These are phyloP conservation scores for Mortierella sp. DNA, from an alignment of 371 early-diverging fungal species.

Conservation along the genomic window DNA sequence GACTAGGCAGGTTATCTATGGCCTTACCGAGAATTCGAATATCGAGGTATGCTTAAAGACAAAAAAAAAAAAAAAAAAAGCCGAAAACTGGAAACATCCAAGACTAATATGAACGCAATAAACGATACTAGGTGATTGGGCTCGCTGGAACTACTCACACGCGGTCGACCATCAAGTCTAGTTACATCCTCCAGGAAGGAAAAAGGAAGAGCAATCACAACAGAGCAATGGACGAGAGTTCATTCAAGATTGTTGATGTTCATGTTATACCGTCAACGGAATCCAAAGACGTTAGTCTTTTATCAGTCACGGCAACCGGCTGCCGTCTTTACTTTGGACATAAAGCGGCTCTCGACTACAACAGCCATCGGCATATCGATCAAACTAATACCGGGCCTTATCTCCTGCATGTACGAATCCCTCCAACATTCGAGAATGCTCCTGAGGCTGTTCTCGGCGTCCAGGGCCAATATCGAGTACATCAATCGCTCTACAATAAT, in stretches of 20 bases:
- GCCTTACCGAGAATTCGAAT: conserved; percentile 71
- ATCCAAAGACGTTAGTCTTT: conserved; percentile 41
- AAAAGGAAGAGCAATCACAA: conserved; percentile 52
- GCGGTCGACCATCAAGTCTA: conserved; percentile 29
- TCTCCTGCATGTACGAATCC: conserved; percentile 79
- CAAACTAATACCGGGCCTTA: conserved; percentile 67
- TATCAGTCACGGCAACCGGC: conserved; percentile 60
- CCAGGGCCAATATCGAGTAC: conserved; percentile 60
- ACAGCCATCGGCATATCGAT: conserved; percentile 35
- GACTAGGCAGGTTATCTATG: conserved; percentile 78
- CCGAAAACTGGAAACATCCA: neutral
- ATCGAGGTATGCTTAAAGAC: conserved; percentile 67
- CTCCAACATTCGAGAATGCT: conserved; percentile 63
- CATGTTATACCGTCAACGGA: conserved; percentile 42
- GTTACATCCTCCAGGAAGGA: conserved; percentile 34
- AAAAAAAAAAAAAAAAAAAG: neutral
- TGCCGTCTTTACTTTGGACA: conserved; percentile 82
- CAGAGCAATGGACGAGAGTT: conserved; percentile 47
- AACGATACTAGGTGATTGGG: conserved; percentile 25
- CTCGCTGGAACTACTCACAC: conserved; percentile 17
- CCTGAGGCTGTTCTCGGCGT: conserved; percentile 45
- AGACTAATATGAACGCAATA: neutral
- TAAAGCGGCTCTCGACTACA: conserved; percentile 39
- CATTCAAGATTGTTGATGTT: conserved; percentile 49
- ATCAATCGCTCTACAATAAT: conserved; percentile 70